phyloP scores from a whole-genome alignment of 306 rosid genomes.

The Neltuma alba region DNA sequence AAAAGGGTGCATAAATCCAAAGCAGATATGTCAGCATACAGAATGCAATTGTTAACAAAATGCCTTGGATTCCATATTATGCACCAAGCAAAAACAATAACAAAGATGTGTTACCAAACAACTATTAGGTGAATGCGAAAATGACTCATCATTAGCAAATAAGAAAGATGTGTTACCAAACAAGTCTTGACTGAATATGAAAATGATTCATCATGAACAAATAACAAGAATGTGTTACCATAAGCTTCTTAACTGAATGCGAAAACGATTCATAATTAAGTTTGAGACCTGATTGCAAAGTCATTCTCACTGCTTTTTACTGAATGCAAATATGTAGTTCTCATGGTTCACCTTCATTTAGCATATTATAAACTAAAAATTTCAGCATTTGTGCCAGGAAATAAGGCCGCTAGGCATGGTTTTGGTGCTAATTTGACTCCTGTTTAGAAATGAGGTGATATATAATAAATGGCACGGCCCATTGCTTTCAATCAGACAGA shows the following conservation, averaged over 20 bases:
- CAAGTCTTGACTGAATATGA: too few species aligned
- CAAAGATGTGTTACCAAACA: slow-evolving; percentile 28
- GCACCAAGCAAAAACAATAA: slow-evolving; percentile 12
- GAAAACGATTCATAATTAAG: slow-evolving; percentile 18
- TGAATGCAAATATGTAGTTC: not conserved
- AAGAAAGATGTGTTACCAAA: too few species aligned
- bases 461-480: slow-evolving; percentile 37
- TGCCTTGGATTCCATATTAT: slow-evolving; percentile 22
- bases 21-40: slow-evolving; percentile 20
- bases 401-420: slow-evolving; percentile 11
- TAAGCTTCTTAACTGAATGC: slow-evolving; percentile 27
- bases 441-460: not conserved
- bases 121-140: too few species aligned
- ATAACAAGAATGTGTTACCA: not conserved
- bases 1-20: slow-evolving; percentile 26
- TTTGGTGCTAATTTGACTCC: slow-evolving; percentile 19
- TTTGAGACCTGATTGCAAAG: slow-evolving; percentile 34
- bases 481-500: slow-evolving; percentile 36
- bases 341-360: too few species aligned
- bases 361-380: slow-evolving; percentile 12
- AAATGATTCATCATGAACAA: too few species aligned
- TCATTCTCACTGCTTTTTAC: slow-evolving; percentile 38
- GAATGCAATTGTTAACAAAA: slow-evolving; percentile 8
- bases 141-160: slow-evolving; percentile 16
- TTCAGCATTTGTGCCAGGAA: slow-evolving; percentile 14